Conservation (phyloP, 306 rosid species). For the Erythrophleum fordii region DNA sequence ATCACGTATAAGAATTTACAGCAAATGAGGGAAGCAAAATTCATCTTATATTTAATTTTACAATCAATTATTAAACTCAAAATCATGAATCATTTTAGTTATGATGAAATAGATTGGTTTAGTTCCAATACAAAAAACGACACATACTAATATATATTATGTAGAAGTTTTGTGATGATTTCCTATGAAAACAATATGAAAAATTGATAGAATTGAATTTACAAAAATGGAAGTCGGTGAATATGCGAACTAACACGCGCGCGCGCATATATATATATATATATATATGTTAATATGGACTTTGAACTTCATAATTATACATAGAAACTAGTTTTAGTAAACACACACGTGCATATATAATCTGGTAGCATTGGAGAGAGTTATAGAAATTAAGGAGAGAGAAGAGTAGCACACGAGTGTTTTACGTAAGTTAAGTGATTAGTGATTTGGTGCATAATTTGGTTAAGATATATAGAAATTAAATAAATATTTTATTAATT, state of each 20-base stretch:
- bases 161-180: neutral
- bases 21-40: too few species aligned
- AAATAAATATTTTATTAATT: too few species aligned
- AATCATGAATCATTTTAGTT: neutral
- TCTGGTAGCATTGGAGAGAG: neutral
- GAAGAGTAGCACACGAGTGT: too few species aligned
- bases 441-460: too few species aligned
- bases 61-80: neutral
- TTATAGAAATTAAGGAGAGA: neutral
- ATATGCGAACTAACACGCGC: neutral
- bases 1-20: too few species aligned
- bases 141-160: neutral
- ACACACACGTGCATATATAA: neutral
- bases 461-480: too few species aligned
- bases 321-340: neutral
- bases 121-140: neutral
- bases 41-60: too few species aligned
- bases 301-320: neutral
- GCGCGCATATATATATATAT: too few species aligned
- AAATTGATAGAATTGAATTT: neutral
- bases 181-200: neutral
- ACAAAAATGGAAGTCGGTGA: too few species aligned
- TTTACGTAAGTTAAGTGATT: too few species aligned
- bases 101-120: neutral
- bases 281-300: too few species aligned